These are phyloP conservation scores for Glebionis coronaria DNA, from an alignment of 129 eudicot species.

Conservation along the genomic window DNA sequence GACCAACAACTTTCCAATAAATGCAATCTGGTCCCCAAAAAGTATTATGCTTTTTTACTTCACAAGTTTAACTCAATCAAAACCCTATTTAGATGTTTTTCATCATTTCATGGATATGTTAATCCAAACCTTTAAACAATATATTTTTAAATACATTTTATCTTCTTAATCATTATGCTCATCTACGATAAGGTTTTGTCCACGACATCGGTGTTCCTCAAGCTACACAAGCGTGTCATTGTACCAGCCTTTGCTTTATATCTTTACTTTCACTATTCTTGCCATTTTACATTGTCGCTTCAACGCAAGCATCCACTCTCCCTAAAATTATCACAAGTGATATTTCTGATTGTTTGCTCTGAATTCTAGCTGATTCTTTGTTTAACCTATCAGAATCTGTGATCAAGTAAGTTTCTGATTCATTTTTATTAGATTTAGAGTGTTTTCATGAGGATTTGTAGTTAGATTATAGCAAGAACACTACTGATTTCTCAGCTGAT, in stretches of 20 bases:
- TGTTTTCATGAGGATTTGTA: background rate
- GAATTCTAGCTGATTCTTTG: conserved; percentile 17
- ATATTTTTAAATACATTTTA: background rate
- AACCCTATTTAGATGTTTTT: conserved; percentile 25
- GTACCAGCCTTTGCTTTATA: conserved; percentile 48
- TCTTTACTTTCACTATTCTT: conserved; percentile 29
- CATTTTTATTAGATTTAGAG: conserved; percentile 1
- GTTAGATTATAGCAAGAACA: too few species aligned
- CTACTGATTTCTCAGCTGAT: too few species aligned
- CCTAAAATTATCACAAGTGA: background rate
- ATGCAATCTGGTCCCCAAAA: conserved; percentile 42
- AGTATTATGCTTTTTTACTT: conserved; percentile 18
- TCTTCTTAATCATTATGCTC: conserved; percentile 20
- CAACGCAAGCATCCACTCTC: conserved; percentile 22
- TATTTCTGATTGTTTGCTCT: background rate
- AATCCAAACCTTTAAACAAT: conserved; percentile 18
- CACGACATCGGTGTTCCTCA: conserved; percentile 24
- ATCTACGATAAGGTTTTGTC: conserved; percentile 33
- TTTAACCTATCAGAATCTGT: background rate
- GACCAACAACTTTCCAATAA: conserved; percentile 36
- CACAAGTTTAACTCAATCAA: conserved; percentile 7
- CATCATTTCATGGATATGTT: conserved; percentile 15
- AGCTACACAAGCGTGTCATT: conserved; percentile 39
- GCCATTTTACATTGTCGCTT: conserved; percentile 28
- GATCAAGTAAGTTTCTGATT: conserved; percentile 28